These are phyloP conservation scores for Macrophomina phaseolina DNA, from an alignment of 2,329 filamentous ascomycete genomes.

Conservation along the genomic window DNA sequence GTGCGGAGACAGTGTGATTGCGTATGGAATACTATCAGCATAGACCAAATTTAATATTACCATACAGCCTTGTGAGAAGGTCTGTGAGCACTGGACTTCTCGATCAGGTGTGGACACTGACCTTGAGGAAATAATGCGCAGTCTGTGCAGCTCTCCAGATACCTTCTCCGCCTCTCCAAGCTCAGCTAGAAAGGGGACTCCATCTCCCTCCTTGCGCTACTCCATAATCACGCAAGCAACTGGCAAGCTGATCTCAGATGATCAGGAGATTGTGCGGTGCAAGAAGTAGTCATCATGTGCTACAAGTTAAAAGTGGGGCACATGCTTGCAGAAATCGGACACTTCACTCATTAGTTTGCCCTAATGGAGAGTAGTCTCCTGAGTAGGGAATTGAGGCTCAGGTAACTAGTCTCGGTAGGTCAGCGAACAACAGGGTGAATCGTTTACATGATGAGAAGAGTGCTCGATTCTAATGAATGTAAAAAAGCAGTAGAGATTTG, in stretches of 20 bases:
- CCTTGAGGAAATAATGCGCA: neutral
- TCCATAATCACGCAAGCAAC: slow-evolving; percentile 12
- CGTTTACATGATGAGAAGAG: no score
- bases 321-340: no score
- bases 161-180: slow-evolving; percentile 3
- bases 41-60: slow-evolving; percentile 13
- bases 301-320: neutral
- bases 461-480: no score
- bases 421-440: no score
- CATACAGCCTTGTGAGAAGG: neutral
- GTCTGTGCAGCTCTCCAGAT: slow-evolving; percentile 23
- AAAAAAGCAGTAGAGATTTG: no score
- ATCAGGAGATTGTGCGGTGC: neutral
- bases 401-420: no score
- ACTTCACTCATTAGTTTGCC: no score
- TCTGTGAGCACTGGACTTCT: neutral
- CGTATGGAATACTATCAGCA: slow-evolving; percentile 10
- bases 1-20: neutral
- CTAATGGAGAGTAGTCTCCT: no score
- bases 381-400: no score
- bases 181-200: neutral
- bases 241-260: neutral
- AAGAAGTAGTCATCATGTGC: neutral
- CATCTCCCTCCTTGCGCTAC: neutral
- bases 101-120: neutral